Evolutionary conservation across 768 basidiomycete genomes (phyloP).

Genomic region (Phlebiopsis gigantea): DNA sequence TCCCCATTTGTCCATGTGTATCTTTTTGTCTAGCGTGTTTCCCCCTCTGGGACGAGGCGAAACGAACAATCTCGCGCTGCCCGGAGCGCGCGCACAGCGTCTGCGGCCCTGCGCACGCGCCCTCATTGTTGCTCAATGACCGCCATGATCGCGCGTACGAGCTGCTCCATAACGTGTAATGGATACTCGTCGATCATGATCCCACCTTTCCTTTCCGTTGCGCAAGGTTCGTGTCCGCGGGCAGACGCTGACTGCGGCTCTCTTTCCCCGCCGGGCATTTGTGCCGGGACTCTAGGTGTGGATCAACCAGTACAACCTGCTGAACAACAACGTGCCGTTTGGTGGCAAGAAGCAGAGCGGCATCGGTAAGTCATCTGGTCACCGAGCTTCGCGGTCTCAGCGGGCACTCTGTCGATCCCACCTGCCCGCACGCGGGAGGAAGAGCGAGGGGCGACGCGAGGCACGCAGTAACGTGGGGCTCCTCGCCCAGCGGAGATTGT

Average conservation of each 20-base stretch:
- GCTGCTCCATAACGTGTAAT: background rate
- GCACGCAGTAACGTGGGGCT: background rate
- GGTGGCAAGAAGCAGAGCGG: constrained; percentile 95
- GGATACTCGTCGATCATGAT: background rate
- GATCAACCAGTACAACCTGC: constrained; percentile 85
- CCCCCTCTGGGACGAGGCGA: too few relatives aligned
- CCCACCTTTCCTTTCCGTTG: background rate
- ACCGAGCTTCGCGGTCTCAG: background rate
- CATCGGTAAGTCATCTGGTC: constrained; percentile 47
- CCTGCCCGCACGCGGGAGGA: constrained; percentile 2
- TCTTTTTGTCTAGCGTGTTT: background rate
- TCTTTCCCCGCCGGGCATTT: background rate
- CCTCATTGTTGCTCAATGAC: background rate
- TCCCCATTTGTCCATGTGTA: constrained; percentile 4
- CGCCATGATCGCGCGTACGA: background rate
- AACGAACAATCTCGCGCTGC: too few relatives aligned
- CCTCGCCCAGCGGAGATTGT: background rate
- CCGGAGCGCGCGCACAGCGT: background rate
- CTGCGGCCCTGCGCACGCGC: background rate
- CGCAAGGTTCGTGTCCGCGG: background rate
- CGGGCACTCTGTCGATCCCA: background rate
- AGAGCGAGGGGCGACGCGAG: background rate
- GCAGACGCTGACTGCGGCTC: background rate
- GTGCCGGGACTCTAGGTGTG: constrained; percentile 53
- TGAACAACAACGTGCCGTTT: constrained; percentile 89